These are phyloP conservation scores for Aspergillus quadrilineatus DNA, from an alignment of 2,329 filamentous ascomycete species.

Conservation along the genomic window DNA sequence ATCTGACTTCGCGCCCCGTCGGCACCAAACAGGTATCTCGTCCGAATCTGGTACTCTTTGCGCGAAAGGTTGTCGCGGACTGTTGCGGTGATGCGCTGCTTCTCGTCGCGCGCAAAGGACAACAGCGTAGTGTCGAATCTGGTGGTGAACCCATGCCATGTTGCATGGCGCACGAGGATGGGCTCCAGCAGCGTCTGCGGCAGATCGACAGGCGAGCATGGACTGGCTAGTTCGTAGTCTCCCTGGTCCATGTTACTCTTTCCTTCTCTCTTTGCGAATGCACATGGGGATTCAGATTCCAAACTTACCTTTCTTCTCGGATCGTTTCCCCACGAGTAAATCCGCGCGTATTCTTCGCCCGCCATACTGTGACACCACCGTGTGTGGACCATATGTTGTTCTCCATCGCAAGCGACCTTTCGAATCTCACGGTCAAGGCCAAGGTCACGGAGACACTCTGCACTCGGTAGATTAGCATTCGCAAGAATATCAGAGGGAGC, in stretches of 20 bases:
- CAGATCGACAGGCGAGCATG: constrained; percentile 46
- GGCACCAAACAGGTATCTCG: constrained; percentile 60
- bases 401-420: neutral
- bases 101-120: neutral
- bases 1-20: constrained; percentile 44
- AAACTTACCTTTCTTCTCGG: constrained; percentile 42
- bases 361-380: constrained; percentile 56
- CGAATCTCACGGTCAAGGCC: neutral
- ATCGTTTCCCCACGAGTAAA: constrained; percentile 54
- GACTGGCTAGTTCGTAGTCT: constrained; percentile 45
- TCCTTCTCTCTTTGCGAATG: no score
- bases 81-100: neutral
- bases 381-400: constrained; percentile 49
- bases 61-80: constrained; percentile 37
- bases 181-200: constrained; percentile 53
- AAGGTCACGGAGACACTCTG: neutral
- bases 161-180: constrained; percentile 46
- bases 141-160: constrained; percentile 46
- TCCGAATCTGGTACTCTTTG: constrained; percentile 46
- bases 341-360: constrained; percentile 52
- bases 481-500: no score
- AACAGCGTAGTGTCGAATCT: constrained; percentile 33
- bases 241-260: constrained; percentile 30
- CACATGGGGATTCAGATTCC: neutral
- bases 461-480: neutral